Evolutionary conservation across 306 rosid species (phyloP).

Genomic region (Cicer judaicum): DNA sequence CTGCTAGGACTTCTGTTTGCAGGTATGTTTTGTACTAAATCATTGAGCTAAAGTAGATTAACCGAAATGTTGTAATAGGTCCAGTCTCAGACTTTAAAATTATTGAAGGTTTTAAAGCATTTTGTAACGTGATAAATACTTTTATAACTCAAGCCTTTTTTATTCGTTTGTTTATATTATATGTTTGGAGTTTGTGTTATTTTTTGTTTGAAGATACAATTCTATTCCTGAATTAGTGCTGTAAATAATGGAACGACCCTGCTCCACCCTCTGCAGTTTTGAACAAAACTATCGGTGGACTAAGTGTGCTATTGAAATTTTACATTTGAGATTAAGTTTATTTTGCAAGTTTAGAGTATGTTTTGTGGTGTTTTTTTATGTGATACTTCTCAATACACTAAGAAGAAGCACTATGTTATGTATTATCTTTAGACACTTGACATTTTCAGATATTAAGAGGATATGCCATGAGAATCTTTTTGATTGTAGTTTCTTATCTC

Average conservation of each 20-base stretch:
- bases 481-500: no score
- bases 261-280: background rate
- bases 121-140: background rate
- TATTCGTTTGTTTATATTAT: background rate
- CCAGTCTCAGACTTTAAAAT: background rate
- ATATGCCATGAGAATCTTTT: no score
- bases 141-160: background rate
- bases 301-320: background rate
- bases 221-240: no score
- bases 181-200: background rate
- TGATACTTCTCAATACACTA: no score
- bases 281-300: background rate
- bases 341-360: constrained; percentile 1
- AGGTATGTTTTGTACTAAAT: constrained; percentile 50
- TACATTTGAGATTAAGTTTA: background rate
- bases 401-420: no score
- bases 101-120: constrained; percentile 8
- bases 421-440: no score
- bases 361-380: no score
- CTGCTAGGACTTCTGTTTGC: constrained; percentile 63
- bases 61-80: constrained; percentile 7
- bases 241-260: no score
- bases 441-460: no score
- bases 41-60: constrained; percentile 22
- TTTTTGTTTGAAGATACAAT: background rate